A percentile compares a stretch with the other conserved stretches of the same genome.
These are phyloP conservation scores for Pseudoperonospora humuli DNA, from an alignment of 352 stramenopile species.

Conservation along the genomic window DNA sequence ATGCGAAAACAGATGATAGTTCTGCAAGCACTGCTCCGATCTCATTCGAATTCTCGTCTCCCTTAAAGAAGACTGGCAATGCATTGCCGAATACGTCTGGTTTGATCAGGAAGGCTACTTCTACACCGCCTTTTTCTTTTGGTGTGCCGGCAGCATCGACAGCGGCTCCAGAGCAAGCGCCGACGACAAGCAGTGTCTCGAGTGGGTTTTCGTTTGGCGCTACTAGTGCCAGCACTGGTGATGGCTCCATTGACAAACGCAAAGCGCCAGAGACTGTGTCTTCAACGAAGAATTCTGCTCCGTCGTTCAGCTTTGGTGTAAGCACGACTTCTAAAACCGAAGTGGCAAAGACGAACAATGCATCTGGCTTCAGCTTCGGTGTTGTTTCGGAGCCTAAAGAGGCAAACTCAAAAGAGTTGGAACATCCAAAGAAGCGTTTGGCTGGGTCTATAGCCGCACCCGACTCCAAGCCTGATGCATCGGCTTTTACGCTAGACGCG, in stretches of 20 bases:
- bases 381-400: conserved; percentile 1
- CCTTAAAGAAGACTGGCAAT: conserved; percentile 12
- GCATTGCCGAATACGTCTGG: conserved; percentile 4
- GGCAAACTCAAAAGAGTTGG: conserved; percentile 14
- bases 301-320: conserved; percentile 21
- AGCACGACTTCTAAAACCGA: conserved; percentile 1
- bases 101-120: conserved; percentile 2
- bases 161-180: not conserved
- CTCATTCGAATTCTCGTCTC: conserved; percentile 27
- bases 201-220: conserved; percentile 22
- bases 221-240: conserved; percentile 1
- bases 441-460: conserved; percentile 17
- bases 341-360: conserved; percentile 6
- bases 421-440: conserved; percentile 20
- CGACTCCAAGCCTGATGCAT: conserved; percentile 18
- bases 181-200: not conserved
- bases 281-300: conserved; percentile 1
- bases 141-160: conserved; percentile 6
- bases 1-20: conserved; percentile 1
- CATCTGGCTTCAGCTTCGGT: conserved; percentile 30
- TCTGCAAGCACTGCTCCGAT: conserved; percentile 13
- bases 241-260: conserved; percentile 11
- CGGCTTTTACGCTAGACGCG: conserved; percentile 25
- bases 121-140: conserved; percentile 28
- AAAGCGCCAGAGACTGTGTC: conserved; percentile 16